Evolutionary conservation across 495 filamentous ascomycete genomes (phyloP).

Genomic region (Aspergillus funiculosus): DNA sequence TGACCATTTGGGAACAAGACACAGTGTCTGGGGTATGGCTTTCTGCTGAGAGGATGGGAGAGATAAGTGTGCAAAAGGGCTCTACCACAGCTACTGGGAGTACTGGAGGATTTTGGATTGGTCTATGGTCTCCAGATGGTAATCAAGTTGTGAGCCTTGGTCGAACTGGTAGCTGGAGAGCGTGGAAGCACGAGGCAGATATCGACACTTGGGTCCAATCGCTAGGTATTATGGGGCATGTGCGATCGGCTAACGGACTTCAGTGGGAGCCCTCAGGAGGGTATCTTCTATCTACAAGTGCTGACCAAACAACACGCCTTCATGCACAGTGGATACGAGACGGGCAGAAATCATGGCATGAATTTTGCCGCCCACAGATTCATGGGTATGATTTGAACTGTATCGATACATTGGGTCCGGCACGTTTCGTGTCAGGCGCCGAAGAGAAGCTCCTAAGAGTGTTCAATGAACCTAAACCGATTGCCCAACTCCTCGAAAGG

Average conservation of each 20-base stretch:
- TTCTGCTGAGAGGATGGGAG: constrained; percentile 74
- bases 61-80: constrained; percentile 89
- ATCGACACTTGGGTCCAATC: constrained; percentile 67
- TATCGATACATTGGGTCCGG: constrained; percentile 62
- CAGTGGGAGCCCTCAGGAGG: constrained; percentile 78
- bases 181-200: constrained; percentile 57
- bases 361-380: constrained; percentile 92
- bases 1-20: constrained; percentile 89
- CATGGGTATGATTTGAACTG: constrained; percentile 99
- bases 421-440: constrained; percentile 86
- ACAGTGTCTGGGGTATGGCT: constrained; percentile 82
- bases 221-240: constrained; percentile 79
- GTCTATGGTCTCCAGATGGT: constrained; percentile 82
- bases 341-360: constrained; percentile 68
- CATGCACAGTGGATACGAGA: constrained; percentile 74
- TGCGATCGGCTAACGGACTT: constrained; percentile 67
- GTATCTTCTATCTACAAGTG: constrained; percentile 81
- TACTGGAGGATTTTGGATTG: constrained; percentile 92
- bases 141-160: constrained; percentile 71
- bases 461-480: constrained; percentile 82
- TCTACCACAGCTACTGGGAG: constrained; percentile 93
- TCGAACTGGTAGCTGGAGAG: constrained; percentile 87
- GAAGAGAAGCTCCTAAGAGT: constrained; percentile 96
- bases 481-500: constrained; percentile 64
- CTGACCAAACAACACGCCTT: constrained; percentile 92